Base-by-base conservation (phyloP, 1,139 yeast genomes). In the Taphrina deformans region DNA sequence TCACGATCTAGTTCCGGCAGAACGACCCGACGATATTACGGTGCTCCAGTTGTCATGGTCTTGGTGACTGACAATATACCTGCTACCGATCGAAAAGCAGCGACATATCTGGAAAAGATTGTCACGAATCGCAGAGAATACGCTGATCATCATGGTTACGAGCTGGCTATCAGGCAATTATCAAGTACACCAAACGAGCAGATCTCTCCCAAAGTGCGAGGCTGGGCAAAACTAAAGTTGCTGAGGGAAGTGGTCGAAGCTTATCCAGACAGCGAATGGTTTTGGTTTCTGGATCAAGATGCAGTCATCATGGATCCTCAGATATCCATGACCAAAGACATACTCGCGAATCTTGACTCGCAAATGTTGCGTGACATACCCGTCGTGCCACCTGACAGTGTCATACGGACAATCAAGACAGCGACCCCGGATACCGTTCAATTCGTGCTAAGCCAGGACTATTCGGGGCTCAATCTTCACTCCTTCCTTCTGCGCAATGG, bases 181-280 rank as follows among this genome's bases (percentile, higher is more conserved):
- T 31, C 35, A 9, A 14, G 38, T 27, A 31, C 45, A 23, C 29
- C 38, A 24, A 35, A 35, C 29, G 14, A 23, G 18, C 26, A 33
- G 16, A 14, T 27, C 26, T 23, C 10, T 6, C 38, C 33, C n/a
- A 16, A 16, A 9, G 27, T 35, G 18, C 55, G 67, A 55, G 82
- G 81, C 67, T 87, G 95, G 93, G 80, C 83, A 24, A 82, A 85
- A 69, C 71, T 86, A 44, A 80, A 81, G 67, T 75, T 84, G 48
- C 73, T 88, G 73, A 81, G 95, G 69, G 92, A 92, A 14, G 97
- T 97, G 7, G 84, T 89, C 86, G 84, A 84, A 75, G 92, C 96
- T 0, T 89, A 89, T 77, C 97, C 97, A 0, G 78, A 85, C 51
- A 87, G 96, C 6, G 84, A 88, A 72, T 87, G 89, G 81, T 86